Evolutionary conservation across 1,284 basidiomycete species (phyloP).

Genomic region (Farysia itapuensis): DNA sequence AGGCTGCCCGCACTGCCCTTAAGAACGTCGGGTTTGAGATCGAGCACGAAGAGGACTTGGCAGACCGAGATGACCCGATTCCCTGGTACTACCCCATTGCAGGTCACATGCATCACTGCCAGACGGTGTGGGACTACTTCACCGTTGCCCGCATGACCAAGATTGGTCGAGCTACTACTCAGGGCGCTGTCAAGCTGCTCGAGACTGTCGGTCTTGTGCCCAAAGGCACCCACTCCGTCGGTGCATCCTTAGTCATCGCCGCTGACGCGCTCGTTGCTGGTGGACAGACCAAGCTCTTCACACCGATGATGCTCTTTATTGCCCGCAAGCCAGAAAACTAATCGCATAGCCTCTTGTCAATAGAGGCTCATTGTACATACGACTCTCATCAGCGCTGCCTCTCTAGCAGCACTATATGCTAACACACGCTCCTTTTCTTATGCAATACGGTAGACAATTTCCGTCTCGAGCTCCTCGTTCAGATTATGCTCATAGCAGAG

Average conservation of each 20-base stretch:
- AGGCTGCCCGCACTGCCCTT: conserved; percentile 75
- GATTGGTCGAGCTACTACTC: conserved; percentile 82
- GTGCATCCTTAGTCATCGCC: conserved; percentile 83
- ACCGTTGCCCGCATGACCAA: conserved; percentile 73
- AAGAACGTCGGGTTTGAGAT: conserved; percentile 84
- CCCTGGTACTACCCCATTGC: conserved; percentile 97
- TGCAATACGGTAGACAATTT: too few species aligned
- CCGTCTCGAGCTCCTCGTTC: too few species aligned
- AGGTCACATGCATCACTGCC: conserved; percentile 86
- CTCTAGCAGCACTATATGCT: too few species aligned
- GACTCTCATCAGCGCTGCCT: too few species aligned
- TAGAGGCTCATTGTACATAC: neutral
- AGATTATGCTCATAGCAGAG: too few species aligned
- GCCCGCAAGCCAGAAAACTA: conserved; percentile 16
- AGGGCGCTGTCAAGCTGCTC: conserved; percentile 75
- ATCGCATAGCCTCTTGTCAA: neutral
- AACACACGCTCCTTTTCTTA: too few species aligned
- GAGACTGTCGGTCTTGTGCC: conserved; percentile 81
- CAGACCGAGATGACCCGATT: conserved; percentile 75
- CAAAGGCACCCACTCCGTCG: conserved; percentile 89
- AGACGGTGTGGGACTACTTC: conserved; percentile 83
- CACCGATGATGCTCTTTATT: conserved; percentile 19
- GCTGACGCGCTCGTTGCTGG: conserved; percentile 78
- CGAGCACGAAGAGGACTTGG: conserved; percentile 90
- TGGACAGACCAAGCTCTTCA: conserved; percentile 76